These are phyloP conservation scores for Pseudogymnoascus sp. DNA, from an alignment of 2,329 filamentous ascomycete genomes.

Conservation along the genomic window DNA sequence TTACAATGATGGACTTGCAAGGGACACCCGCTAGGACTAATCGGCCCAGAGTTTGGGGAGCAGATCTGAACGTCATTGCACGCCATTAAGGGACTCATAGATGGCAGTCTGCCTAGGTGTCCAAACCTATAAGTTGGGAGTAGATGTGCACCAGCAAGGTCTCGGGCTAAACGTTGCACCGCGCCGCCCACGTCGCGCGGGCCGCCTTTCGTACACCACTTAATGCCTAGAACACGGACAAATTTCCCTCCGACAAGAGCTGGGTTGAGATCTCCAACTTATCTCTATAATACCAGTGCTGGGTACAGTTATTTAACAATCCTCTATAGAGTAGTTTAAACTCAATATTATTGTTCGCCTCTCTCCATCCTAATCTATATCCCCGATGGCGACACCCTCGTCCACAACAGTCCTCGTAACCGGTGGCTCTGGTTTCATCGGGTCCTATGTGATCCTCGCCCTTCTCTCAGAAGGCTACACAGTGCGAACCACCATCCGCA, in stretches of 20 bases:
- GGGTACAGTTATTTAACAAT: background rate
- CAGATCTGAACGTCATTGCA: constrained; percentile 22
- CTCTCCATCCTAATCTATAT: background rate
- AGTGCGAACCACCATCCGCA: constrained; percentile 27
- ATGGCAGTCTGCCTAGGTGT: constrained; percentile 23
- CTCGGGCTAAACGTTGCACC: background rate
- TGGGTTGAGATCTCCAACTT: background rate
- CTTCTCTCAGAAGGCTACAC: constrained; percentile 20
- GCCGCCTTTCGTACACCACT: background rate
- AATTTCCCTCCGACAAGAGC: background rate
- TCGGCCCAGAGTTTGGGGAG: constrained; percentile 25
- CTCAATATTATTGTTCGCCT: background rate
- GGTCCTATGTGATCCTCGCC: constrained; percentile 23
- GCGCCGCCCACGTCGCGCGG: background rate
- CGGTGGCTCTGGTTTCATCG: constrained; percentile 28
- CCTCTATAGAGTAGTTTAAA: background rate
- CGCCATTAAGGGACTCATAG: constrained; percentile 23
- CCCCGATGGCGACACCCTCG: background rate
- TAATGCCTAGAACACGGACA: background rate
- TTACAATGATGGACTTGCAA: background rate
- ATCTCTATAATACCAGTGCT: background rate
- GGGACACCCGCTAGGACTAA: background rate
- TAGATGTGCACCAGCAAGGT: background rate
- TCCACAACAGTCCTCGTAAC: constrained; percentile 24
- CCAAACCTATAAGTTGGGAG: constrained; percentile 16